Evolutionary conservation across 208 protist genomes (phyloP).

Genomic region (Trypanosoma avium): DNA sequence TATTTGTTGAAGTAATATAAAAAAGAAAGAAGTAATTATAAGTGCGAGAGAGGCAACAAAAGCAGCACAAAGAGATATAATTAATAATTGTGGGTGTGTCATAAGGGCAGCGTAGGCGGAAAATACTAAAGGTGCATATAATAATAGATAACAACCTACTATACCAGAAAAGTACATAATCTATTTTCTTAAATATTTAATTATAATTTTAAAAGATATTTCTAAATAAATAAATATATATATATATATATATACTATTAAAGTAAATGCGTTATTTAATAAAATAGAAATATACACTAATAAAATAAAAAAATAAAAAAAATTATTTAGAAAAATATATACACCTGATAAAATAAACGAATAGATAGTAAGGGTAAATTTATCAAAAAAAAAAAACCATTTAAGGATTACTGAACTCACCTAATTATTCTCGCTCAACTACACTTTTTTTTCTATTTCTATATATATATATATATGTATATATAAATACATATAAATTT

Average conservation of each 20-base stretch:
- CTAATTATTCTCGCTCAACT: too few species aligned
- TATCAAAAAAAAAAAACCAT: too few species aligned
- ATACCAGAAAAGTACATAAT: constrained; percentile 24
- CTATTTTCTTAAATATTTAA: neutral
- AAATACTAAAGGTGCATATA: constrained; percentile 13
- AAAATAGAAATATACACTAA: too few species aligned
- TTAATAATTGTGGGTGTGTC: constrained; percentile 15
- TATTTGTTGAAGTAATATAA: neutral
- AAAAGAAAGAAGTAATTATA: constrained; percentile 17
- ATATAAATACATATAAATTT: neutral
- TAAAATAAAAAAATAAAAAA: too few species aligned
- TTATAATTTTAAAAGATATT: neutral
- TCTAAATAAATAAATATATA: constrained; percentile 10
- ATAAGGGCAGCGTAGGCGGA: neutral
- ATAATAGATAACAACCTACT: constrained; percentile 16
- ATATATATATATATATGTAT: neutral
- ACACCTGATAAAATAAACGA: too few species aligned
- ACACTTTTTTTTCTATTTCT: too few species aligned
- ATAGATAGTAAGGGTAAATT: too few species aligned
- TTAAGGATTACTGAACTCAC: too few species aligned
- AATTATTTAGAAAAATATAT: too few species aligned
- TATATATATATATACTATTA: too few species aligned
- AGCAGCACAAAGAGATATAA: constrained; percentile 10
- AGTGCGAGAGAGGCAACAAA: constrained; percentile 18
- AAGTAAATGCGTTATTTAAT: too few species aligned